Evolutionary conservation across 139 green algal genomes (phyloP).

Genomic region (Ettlia oleoabundans): DNA sequence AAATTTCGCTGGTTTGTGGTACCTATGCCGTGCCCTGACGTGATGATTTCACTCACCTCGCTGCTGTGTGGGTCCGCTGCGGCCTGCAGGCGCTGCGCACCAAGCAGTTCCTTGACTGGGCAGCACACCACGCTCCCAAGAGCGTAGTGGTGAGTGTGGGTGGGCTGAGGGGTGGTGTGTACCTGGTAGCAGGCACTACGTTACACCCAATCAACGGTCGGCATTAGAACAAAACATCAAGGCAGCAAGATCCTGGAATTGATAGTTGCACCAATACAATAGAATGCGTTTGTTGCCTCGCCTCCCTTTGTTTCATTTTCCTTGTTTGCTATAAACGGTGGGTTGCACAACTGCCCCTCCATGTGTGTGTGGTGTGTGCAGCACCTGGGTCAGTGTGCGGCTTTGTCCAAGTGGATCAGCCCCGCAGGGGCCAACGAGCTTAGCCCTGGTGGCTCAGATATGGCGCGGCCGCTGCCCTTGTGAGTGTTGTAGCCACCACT

Average conservation of each 20-base stretch:
- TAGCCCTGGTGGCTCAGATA: neutral
- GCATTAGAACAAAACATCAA: neutral
- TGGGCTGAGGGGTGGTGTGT: no score
- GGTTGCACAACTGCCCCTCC: no score
- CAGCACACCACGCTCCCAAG: neutral
- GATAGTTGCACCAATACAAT: neutral
- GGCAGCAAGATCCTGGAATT: no score
- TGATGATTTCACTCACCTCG: neutral
- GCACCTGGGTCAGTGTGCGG: neutral
- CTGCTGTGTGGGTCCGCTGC: neutral
- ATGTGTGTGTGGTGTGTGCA: neutral
- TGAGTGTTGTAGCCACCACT: no score
- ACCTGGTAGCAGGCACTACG: neutral
- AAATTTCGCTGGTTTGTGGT: neutral
- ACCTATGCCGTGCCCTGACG: neutral
- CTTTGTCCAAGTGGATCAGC: neutral
- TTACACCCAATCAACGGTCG: neutral
- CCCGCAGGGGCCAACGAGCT: neutral
- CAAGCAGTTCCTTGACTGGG: conserved; percentile 9
- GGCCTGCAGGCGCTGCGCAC: conserved; percentile 11
- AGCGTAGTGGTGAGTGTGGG: neutral
- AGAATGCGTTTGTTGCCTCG: no score
- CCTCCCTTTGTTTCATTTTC: neutral
- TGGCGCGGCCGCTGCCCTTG: neutral
- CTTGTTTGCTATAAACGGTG: no score